Evolutionary conservation across 73 alveolate species (phyloP), one percentile per base, ranked within the genome.

Genomic region (Diophrys appendiculata): DNA sequence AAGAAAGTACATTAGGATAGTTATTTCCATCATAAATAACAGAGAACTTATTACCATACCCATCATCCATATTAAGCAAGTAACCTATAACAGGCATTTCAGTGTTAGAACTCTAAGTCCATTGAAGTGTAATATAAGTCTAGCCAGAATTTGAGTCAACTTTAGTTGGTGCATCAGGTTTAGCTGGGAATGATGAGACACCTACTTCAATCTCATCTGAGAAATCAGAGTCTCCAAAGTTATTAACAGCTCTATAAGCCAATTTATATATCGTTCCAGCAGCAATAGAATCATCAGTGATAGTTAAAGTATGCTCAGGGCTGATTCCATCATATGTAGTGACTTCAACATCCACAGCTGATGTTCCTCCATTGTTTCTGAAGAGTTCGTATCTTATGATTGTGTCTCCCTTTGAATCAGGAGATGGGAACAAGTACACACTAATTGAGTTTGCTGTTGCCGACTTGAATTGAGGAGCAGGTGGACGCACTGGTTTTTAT

Each of bases 41-140:
- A 0, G 29, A 31, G 77, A 33, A 87, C 30, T 87, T 64, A 0
- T 85, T 88, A 24, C 90, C 94, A 56, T 73, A 80, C 13, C 94
- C 94, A 80, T 87, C 94, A 75, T 87, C 90, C 88, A 87, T 87
- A 0, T 68, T 3, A 1, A 87, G 80, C 0, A 52, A 31, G 71
- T 87, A 87, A 11, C 94, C 94, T n/a, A 87, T 54, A 25, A 87
- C 94, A 24, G 88, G 84, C 0, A 87, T 74, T 26, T 87, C 87
- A 55, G 88, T 87, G 73, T 87, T 88, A 0, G 73, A 1, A 55
- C 84, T 69, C 26, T 23, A 27, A 29, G 33, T 13, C 94, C 94
- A 87, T 1, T 24, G 1, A 0, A 87, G 74, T 1, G 94, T 81
- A 25, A 87, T 69, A 73, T 22, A 72, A 52, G 75, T 54, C 30